Evolutionary conservation across 2,329 filamentous ascomycete genomes (phyloP), one percentile per base, ranked within the genome.

Genomic region (Gyromitra esculenta): DNA sequence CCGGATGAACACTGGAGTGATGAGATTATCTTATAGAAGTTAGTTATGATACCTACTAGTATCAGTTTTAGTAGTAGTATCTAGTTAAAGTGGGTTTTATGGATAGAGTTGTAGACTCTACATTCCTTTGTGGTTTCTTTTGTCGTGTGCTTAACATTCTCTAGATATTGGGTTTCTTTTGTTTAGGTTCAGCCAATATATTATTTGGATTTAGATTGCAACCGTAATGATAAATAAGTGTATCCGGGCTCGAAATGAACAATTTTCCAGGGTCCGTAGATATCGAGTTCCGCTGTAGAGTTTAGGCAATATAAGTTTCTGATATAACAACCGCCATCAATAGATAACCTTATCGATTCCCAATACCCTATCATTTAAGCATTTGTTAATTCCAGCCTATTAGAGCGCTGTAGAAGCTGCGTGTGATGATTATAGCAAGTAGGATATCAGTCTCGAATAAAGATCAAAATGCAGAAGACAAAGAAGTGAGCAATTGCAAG

Each of bases 11-110:
- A 15, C n/a, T 41, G 35, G n/a, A 39, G 31, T 60, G 7, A 25
- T 60, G 37, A 43, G 21, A n/a, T 31, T 60, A 25, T 60, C 41
- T 60, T 57, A 57, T 57, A 39, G 31, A 57, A 43, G 57, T 37
- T 39, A 21, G 57, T 37, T 59, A 11, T 25, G 37, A 60, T 43
- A 43, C 37, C 57, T 11, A 25, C n/a, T 60, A 2, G 37, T 60
- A 60, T 21, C 8, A 60, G 4, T n/a, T 31, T 60, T 39, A 41
- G 57, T 13, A 60, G 56, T 41, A 43, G 57, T 43, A 25, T 60
- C 18, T 60, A 60, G 57, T 60, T 13, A 37, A 41, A 59, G 9
- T 39, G 39, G 25, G 31, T 37, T n/a, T 5, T 50, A 54, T 15
- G 37, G 57, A 60, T 60, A 37, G 57, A 43, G 57, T 21, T 18